phyloP scores from a whole-genome alignment of 2,329 filamentous ascomycete genomes.

The Penicillium expansum region DNA sequence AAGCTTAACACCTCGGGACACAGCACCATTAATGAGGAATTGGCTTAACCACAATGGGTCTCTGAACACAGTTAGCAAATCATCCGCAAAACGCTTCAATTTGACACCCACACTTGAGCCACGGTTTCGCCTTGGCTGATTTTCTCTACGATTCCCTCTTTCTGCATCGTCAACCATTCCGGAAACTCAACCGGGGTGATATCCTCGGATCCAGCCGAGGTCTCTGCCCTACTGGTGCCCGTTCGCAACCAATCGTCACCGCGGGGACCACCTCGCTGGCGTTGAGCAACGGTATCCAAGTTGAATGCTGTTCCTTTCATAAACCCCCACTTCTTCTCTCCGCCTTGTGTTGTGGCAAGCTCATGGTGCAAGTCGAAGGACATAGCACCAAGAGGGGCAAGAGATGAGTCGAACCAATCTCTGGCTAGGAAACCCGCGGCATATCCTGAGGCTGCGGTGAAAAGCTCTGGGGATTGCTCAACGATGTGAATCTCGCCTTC shows the following conservation, averaged over 20 bases:
- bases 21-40: slow-evolving; percentile 60
- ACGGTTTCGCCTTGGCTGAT: slow-evolving; percentile 61
- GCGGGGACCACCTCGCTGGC: slow-evolving; percentile 41
- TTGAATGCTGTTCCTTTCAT: slow-evolving; percentile 59
- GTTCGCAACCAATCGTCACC: slow-evolving; percentile 65
- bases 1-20: slow-evolving; percentile 61
- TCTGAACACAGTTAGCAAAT: slow-evolving; percentile 36
- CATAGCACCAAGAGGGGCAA: slow-evolving; percentile 60
- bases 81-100: not conserved
- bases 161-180: slow-evolving; percentile 57
- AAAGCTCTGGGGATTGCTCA: slow-evolving; percentile 59
- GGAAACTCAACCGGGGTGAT: slow-evolving; percentile 44
- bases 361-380: slow-evolving; percentile 67
- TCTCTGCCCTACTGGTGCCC: slow-evolving; percentile 62
- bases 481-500: slow-evolving; percentile 54
- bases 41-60: slow-evolving; percentile 66
- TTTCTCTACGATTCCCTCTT: slow-evolving; percentile 57
- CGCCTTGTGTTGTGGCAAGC: slow-evolving; percentile 60
- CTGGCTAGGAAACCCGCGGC: slow-evolving; percentile 71
- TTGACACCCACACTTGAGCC: slow-evolving; percentile 59
- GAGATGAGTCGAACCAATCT: slow-evolving; percentile 66
- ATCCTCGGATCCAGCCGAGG: slow-evolving; percentile 43
- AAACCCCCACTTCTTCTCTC: slow-evolving; percentile 59
- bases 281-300: slow-evolving; percentile 43
- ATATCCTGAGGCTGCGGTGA: slow-evolving; percentile 70